Evolutionary conservation across 352 stramenopile species (phyloP), one percentile per base, ranked within the genome.

Genomic region (Halophytophthora batemanensis): DNA sequence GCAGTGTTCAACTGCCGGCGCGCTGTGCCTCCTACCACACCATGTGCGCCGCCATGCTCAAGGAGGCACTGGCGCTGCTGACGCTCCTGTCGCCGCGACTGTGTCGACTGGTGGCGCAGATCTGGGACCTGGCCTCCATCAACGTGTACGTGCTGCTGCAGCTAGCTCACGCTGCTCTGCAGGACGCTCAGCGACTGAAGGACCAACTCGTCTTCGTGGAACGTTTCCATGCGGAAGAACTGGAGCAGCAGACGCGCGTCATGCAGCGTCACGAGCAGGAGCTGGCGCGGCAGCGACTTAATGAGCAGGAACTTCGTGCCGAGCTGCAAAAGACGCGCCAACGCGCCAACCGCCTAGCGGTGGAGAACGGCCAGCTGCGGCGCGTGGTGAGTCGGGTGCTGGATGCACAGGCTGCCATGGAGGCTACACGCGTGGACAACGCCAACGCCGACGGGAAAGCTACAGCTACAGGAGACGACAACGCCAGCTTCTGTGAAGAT

Each of bases 91-190:
- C 77, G 1, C 77, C 74, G 10, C 64, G 72, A 10, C 36, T 85
- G 40, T 70, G 69, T 15, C 66, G 71, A 2, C 61, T 87, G 11
- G 39, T 78, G 1, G 66, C 67, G 10, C 77, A 86, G 44, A 59
- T 86, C 21, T 88, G 74, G 74, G 77, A 88, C 22, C 66, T 88
- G 34, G 67, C 66, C 15, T 80, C 74, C 12, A 63, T 85, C 63
- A 85, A 85, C 29, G 61, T 83, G 39, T 88, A 85, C 51, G 77
- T 79, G 17, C 52, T 86, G 42, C 52, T 87, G 4, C 74, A 84
- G 47, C 54, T 84, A 17, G 56, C 71, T 13, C 66, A 78, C 33
- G 37, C 64, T 11, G 56, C 59, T 17, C 40, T 84, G 25, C 53
- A 66, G 8, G 67, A 78, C 14, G 65, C 57, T 2, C 69, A 76